Base-by-base conservation (phyloP, 228 moss, liverwort and hornwort species). In the Sphagnum magellanicum region DNA sequence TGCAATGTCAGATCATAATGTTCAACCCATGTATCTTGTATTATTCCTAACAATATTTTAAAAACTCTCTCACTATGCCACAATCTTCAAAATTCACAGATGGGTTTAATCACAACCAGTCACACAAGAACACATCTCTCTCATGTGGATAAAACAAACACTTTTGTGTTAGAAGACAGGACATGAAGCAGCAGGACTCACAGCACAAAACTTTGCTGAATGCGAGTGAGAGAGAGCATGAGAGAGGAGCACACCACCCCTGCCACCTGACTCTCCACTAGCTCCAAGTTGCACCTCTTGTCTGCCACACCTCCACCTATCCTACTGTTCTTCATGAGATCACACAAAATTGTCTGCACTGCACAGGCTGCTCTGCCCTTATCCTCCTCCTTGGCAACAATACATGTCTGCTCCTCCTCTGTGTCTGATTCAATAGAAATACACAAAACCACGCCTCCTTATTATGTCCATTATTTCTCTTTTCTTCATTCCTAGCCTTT, bases 201-300 rank as follows among this genome's bases (percentile, higher is more conserved):
- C 93, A 93, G 70, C 58, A 93, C 89, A 55, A 93, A 90, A 75
- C 90, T 93, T 76, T 93, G 89, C 59, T 93, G 90, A 64, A 93
- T 87, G 69, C 89, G 87, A 6, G 85, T 79, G 12, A 93, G 79
- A 4, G 90, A 90, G 67, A 85, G 87, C 89, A 93, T 78, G 32
- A 93, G 72, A 13, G 93, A 93, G 8, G 93, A 90, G 70, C 68
- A 78, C 71, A 93, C 83, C 65, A 93, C 81, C 63, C 87, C 90
- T 0, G 67, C 76, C 4, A 83, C 69, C 6, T 72, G 66, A 55
- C 84, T 68, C 49, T 84, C 82, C 51, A 75, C 74, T 53, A 78
- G 67, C 51, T 70, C 75, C 13, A 82, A 63, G 8, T 8, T 55
- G 64, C 65, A 60, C 63, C 87, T 82, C 16, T 67, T 74, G 9